These are phyloP conservation scores for Caulochytrium protostelioides DNA, from an alignment of 371 early-diverging fungal species.

Conservation along the genomic window DNA sequence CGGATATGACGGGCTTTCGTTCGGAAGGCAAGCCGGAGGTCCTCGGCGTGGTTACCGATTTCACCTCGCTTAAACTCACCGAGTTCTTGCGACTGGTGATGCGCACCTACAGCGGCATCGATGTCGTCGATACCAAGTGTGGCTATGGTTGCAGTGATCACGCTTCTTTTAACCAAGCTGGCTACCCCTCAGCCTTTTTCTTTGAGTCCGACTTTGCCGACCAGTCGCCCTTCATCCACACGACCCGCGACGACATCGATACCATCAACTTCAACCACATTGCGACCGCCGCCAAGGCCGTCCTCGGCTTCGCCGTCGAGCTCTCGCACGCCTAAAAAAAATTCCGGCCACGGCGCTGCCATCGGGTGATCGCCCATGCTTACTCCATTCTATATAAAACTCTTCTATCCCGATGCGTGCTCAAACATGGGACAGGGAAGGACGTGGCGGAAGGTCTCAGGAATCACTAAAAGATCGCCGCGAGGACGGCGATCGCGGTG, in stretches of 20 bases:
- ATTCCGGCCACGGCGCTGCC: too few species aligned
- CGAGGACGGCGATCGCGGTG: too few species aligned
- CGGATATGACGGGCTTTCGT: conserved; percentile 60
- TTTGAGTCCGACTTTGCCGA: conserved; percentile 57
- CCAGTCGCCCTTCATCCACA: conserved; percentile 39
- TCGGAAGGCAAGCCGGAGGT: conserved; percentile 31
- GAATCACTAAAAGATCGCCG: too few species aligned
- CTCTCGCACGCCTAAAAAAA: too few species aligned
- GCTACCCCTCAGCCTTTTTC: conserved; percentile 62
- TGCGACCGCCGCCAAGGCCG: conserved; percentile 57
- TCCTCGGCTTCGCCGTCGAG: conserved; percentile 65
- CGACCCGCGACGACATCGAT: conserved; percentile 39
- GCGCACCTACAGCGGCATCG: conserved; percentile 11
- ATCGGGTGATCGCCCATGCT: too few species aligned
- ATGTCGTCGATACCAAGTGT: conserved; percentile 35
- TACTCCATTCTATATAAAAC: too few species aligned
- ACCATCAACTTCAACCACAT: conserved; percentile 65
- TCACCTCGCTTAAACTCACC: conserved; percentile 45
- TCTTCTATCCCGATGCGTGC: too few species aligned
- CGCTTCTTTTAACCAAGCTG: conserved; percentile 64
- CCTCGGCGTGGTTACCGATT: conserved; percentile 66
- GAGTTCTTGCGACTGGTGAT: conserved; percentile 23
- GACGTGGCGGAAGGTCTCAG: too few species aligned
- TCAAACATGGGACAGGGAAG: too few species aligned
- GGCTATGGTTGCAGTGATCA: conserved; percentile 60